Evolutionary conservation across 2,329 filamentous ascomycete genomes (phyloP).

Genomic region (Aspergillus quadrilineatus): DNA sequence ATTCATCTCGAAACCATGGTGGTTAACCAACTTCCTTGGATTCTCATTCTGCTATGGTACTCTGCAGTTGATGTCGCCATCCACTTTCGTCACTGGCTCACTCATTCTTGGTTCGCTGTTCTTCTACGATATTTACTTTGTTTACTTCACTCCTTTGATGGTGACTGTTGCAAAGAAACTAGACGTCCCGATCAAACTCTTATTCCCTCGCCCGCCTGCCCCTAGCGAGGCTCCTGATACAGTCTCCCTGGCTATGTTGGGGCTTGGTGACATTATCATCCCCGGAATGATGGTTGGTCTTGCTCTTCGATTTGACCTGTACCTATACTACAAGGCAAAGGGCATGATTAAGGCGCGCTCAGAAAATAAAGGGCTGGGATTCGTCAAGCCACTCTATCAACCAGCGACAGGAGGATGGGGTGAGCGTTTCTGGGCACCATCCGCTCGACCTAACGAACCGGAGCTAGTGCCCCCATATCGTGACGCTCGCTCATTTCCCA

Average conservation of each 20-base stretch:
- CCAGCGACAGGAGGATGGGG: conserved; percentile 75
- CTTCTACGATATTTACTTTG: conserved; percentile 84
- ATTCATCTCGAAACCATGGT: conserved; percentile 61
- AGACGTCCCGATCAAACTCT: conserved; percentile 89
- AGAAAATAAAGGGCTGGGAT: conserved; percentile 20
- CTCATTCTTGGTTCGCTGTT: conserved; percentile 77
- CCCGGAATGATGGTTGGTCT: conserved; percentile 88
- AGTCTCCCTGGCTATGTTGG: conserved; percentile 69
- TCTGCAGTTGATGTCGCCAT: conserved; percentile 81
- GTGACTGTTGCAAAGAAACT: conserved; percentile 74
- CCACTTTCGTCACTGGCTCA: conserved; percentile 78
- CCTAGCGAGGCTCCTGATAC: conserved; percentile 45
- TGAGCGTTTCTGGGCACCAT: conserved; percentile 73
- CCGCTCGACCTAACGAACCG: conserved; percentile 23
- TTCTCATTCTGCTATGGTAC: conserved; percentile 83
- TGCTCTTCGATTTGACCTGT: conserved; percentile 87
- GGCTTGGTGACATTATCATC: conserved; percentile 89
- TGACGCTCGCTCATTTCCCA: conserved; percentile 61
- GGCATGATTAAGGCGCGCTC: conserved; percentile 45
- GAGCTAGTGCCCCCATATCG: conserved; percentile 36
- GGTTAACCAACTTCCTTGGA: conserved; percentile 80
- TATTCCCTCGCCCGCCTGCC: conserved; percentile 67
- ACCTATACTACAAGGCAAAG: conserved; percentile 73
- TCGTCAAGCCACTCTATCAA: conserved; percentile 39
- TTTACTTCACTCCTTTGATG: conserved; percentile 56